Base-by-base conservation (phyloP, 1,139 yeast genomes). In the Lodderomyces metapsilosis region DNA sequence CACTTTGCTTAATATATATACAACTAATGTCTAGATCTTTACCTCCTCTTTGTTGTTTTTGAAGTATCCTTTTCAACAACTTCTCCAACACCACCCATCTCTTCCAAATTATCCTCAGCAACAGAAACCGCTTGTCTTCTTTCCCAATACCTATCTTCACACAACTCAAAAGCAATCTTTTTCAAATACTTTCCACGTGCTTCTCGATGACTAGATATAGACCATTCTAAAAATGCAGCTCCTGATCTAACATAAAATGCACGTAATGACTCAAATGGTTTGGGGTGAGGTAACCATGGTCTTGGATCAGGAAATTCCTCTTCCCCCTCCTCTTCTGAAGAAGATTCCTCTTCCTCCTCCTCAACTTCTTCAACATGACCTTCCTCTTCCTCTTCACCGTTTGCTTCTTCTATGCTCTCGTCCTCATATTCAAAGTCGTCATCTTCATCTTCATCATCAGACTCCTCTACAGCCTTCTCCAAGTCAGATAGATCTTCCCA, bases 121-220 rank as follows among this genome's bases (percentile, higher is more conserved):
- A 81, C 75, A 57, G 95, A 82, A 18, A 91, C 83, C 53, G 84
- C 94, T 57, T 92, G 98, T 67, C 98, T 82, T 68, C 98, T 84
- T 60, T 92, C 98, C 98, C 98, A 92, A 94, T 96, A 92, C 67
- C 98, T 79, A 50, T 84, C 94, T 64, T 91, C 96, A 61, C 95
- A 85, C 47, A 91, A 66, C 52, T 89, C 97, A 59, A 92, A 92
- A 0, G 97, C 86, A 33, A 87, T 85, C 46, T 86, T 84, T 67
- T 91, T 89, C 61, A 92, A 76, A 54, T 88, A 84, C 61, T 92
- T 92, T 42, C 96, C 98, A 53, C 95, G 79, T n/a, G 88, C 83
- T 44, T 87, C 92, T 52, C 87, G 76, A 52, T 87, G 83, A 54
- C 85, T 84, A 2, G 94, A 83, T 50, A 86, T 85, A 2, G 95